Conservation (phyloP, 257 asterid genomes). For the Gynochthodes officinalis region DNA sequence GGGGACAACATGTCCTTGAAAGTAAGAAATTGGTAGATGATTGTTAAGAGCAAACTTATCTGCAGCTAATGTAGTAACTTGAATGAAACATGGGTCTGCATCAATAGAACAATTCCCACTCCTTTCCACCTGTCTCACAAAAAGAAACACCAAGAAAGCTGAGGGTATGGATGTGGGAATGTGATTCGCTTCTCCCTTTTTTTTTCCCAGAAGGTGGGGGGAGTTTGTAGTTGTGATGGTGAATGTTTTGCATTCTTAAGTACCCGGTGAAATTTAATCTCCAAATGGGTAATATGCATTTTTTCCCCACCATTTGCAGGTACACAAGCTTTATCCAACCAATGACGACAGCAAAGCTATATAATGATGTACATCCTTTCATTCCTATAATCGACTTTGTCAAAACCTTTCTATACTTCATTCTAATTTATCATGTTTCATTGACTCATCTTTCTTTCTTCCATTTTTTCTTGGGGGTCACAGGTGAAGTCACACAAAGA, state of each 20-base stretch:
- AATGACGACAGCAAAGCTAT: conserved; percentile 84
- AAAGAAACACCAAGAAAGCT: neutral
- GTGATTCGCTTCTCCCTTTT: neutral
- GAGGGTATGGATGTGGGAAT: neutral
- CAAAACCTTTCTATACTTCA: neutral
- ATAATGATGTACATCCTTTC: conserved; percentile 72
- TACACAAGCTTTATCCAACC: conserved; percentile 97
- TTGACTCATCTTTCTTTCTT: conserved; percentile 12
- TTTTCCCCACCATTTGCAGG: conserved; percentile 49
- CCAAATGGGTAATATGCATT: neutral
- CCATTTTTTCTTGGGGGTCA: conserved; percentile 11
- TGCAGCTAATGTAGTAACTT: neutral
- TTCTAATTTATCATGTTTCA: neutral
- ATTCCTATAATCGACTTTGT: neutral
- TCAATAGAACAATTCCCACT: neutral
- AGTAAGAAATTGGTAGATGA: neutral
- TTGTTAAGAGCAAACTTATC: neutral
- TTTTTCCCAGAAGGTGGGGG: neutral
- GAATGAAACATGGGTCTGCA: neutral
- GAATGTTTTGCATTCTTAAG: neutral
- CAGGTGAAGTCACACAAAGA: conserved; percentile 93
- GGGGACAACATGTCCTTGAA: neutral
- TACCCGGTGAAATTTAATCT: neutral
- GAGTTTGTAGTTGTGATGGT: neutral
- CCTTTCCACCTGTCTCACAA: no score